Evolutionary conservation across 179 eudicot species (phyloP), one percentile per base, ranked within the genome.

Genomic region (Gypsophila paniculata): DNA sequence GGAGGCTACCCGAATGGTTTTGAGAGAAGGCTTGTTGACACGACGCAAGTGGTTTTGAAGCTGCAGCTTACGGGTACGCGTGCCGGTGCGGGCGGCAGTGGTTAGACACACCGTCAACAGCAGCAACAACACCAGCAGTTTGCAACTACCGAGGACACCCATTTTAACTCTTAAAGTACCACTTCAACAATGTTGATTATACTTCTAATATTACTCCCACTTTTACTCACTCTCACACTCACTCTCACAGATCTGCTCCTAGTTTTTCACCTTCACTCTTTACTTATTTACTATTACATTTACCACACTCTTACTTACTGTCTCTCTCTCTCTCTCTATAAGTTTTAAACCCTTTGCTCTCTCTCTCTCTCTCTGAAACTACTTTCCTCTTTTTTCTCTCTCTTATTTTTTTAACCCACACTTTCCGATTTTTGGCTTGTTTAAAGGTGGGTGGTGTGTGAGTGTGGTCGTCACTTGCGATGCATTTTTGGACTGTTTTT

Each of bases 71-170:
- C 9, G 54, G 70, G 75, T 23, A 85, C 42, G 59, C 63, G 69
- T 5, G 82, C 52, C 75, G 88, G 74, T 22, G 76, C 83, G 44
- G 90, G 87, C 58, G 77, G 79, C 29, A 8, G 62, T 9, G 3
- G 36, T 4, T 0, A 29, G 44, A n/a, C 5, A n/a, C 51, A 69
- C 0, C 14, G 13, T 17, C 46, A 39, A 7, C 14, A 23, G 4
- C 61, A 11, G 32, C 14, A 39, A 15, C 29, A 58, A 29, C 29
- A 7, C 11, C 29, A 23, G n/a, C n/a, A n/a, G n/a, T n/a, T n/a
- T n/a, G n/a, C n/a, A n/a, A n/a, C n/a, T n/a, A n/a, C n/a, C n/a
- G n/a, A n/a, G n/a, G n/a, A n/a, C n/a, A n/a, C n/a, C n/a, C n/a
- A n/a, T n/a, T n/a, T n/a, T n/a, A n/a, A n/a, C n/a, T n/a, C n/a